Evolutionary conservation across 2,329 filamentous ascomycete species (phyloP), one percentile per base, ranked within the genome.

Genomic region (Exophiala lecanii-corni): DNA sequence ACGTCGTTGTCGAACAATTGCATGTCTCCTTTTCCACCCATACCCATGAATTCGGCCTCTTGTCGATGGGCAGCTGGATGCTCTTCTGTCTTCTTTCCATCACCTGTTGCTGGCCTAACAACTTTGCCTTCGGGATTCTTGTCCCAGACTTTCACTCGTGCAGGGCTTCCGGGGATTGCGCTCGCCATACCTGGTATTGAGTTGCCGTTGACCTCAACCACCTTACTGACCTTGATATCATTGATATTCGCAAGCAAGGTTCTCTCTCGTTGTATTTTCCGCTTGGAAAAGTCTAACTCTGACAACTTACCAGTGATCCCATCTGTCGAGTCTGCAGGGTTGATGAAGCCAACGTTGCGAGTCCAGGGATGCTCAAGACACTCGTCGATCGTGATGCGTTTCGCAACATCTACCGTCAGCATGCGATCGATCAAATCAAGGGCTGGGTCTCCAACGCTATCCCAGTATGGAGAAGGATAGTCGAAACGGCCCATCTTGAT

Each of bases 401-500:
- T 79, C 19, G 87, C 80, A 2, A 88, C 82, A 52, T 96, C 82
- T 23, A 96, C 89, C 2, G 86, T 85, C 38, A 98, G 76, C 92
- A 98, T 98, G 31, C 76, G 78, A 63, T 98, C 92, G 54, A 98
- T 97, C 23, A 98, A 74, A 55, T 97, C 89, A 40, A 98, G 73
- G 5, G 91, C 92, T 41, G 84, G 78, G 53, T 97, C 89, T 58
- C 86, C 83, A 20, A 95, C 81, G 2, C 81, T 79, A 63, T 94
- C 88, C 89, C 89, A 98, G 65, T 97, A 97, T 0, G 92, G 92
- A 1, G 88, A 94, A 1, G 92, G 91, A 59, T 96, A 98, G 64
- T 96, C 86, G 60, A 95, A 98, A 15, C 81, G 78, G 12, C 87
- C 92, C 63, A 79, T 77, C 63, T 85, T 89, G 67, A 94, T 97